Evolutionary conservation across 2,329 filamentous ascomycete species (phyloP).

Genomic region (Fusarium xylarioides): DNA sequence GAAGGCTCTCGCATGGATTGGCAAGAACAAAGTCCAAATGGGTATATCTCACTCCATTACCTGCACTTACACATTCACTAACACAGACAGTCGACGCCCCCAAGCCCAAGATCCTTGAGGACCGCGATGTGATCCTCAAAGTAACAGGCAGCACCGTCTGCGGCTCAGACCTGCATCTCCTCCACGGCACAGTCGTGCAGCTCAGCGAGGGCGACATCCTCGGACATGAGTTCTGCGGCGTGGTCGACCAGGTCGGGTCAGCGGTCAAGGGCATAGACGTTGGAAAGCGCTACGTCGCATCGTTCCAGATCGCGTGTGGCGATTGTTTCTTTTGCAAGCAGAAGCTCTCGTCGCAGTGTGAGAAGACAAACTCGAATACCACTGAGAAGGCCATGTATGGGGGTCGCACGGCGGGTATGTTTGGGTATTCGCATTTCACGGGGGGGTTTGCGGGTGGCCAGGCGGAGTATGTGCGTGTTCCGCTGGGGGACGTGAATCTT

Average conservation of each 20-base stretch:
- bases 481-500: constrained; percentile 82
- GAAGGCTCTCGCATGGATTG: constrained; percentile 84
- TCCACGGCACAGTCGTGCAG: constrained; percentile 65
- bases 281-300: constrained; percentile 80
- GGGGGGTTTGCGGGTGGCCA: constrained; percentile 90
- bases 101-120: constrained; percentile 77
- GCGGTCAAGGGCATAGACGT: constrained; percentile 61
- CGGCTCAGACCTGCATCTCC: constrained; percentile 67
- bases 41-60: constrained; percentile 48
- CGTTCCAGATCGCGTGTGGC: constrained; percentile 83
- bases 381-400: constrained; percentile 81
- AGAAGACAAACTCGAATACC: constrained; percentile 79
- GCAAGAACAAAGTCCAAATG: constrained; percentile 80
- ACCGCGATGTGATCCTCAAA: constrained; percentile 80
- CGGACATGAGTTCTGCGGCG: constrained; percentile 69
- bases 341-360: constrained; percentile 82
- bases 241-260: constrained; percentile 65
- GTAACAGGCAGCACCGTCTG: constrained; percentile 72
- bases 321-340: constrained; percentile 81
- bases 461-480: constrained; percentile 86
- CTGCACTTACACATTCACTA: not conserved
- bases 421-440: constrained; percentile 80
- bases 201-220: constrained; percentile 73
- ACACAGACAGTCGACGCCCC: constrained; percentile 64
- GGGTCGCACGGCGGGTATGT: constrained; percentile 76